Base-by-base conservation (phyloP, 352 stramenopile genomes). In the Phytophthora quininea region DNA sequence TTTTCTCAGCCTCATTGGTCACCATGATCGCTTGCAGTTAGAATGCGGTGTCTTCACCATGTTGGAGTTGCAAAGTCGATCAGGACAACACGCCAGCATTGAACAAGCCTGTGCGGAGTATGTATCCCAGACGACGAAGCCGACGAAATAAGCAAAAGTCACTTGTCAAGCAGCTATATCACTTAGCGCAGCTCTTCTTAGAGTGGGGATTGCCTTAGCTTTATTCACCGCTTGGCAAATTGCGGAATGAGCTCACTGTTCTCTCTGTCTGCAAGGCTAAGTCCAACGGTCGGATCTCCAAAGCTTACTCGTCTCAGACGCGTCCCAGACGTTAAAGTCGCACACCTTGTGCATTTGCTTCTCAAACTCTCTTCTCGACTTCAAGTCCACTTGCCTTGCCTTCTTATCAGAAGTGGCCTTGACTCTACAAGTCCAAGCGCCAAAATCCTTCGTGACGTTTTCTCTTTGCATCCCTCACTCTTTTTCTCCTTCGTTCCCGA, bases 351-450 rank as follows among this genome's bases (percentile, higher is more conserved):
- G 35, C 35, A 40, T 11, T 40, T 40, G 35, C 10, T 40, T 40
- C 35, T 40, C 35, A 11, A 19, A 62, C 61, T 54, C 10, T 42
- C 35, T 29, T 32, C 33, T 40, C 35, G 35, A 40, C 35, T 40
- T 40, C 10, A 40, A 40, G 6, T 6, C 35, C 10, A 11, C 6
- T 6, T 40, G 6, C 35, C 35, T 40, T 40, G 35, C 35, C 35
- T 40, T 40, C 35, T 40, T 6, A 40, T 11, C 35, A 1, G 35
- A 40, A 11, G 6, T 11, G 10, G 35, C 10, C 35, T 40, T 40
- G 35, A 40, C 35, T 40, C 35, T 11, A 40, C 35, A 40, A 40
- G 35, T 11, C 10, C 35, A 40, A 40, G 35, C 6, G 10, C 35
- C 35, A 11, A 11, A 11, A 40, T 40, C 35, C 35, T 40, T 24